A percentile compares a stretch with the other conserved stretches of the same genome.
Conservation (phyloP, 2,329 filamentous ascomycete genomes). For the Talaromyces sp. region DNA sequence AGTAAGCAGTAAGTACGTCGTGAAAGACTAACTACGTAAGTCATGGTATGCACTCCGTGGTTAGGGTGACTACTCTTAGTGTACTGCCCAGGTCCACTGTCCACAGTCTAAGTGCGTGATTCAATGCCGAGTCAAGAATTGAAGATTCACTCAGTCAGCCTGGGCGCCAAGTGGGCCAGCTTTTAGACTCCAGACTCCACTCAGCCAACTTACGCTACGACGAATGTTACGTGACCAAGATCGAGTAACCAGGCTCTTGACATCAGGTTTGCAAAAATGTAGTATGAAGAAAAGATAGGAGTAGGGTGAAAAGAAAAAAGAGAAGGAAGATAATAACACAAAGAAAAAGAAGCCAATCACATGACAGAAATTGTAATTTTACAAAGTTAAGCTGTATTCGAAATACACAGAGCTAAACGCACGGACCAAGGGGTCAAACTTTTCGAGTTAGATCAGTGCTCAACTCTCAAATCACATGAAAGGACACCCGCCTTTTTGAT, state of each 20-base stretch:
- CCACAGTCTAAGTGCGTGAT: not conserved
- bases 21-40: not conserved
- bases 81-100: not conserved
- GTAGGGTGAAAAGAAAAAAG: no score
- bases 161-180: not conserved
- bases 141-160: not conserved
- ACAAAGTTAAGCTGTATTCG: not conserved
- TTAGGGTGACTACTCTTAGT: not conserved
- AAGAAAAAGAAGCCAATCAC: not conserved
- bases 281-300: not conserved
- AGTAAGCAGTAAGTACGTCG: not conserved
- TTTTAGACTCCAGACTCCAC: conserved; percentile 5
- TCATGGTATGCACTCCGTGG: not conserved
- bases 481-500: not conserved
- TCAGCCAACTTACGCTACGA: not conserved
- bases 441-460: conserved; percentile 9
- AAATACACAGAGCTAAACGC: not conserved
- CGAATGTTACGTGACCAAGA: not conserved
- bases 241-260: not conserved
- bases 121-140: not conserved
- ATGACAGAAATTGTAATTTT: not conserved
- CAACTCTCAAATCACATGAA: not conserved
- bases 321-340: not conserved
- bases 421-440: conserved; percentile 3
- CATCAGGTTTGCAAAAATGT: not conserved